Evolutionary conservation across 148 eudicot genomes (phyloP).

Genomic region (Vaccinium myrtillus): DNA sequence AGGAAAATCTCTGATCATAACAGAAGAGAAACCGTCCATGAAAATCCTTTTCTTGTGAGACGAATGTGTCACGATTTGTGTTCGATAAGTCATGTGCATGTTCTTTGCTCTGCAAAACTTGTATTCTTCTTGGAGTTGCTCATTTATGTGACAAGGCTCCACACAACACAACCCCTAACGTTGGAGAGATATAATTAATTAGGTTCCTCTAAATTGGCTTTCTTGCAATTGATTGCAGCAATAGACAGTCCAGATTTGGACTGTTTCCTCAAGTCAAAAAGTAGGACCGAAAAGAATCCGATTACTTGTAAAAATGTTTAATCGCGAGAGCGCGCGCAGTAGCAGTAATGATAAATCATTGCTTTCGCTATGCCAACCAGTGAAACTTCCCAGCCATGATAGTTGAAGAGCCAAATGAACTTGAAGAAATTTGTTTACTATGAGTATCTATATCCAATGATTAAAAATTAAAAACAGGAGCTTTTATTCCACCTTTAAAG

Average conservation of each 20-base stretch:
- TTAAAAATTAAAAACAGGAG: neutral
- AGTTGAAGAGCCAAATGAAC: conserved; percentile 15
- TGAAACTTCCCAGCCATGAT: conserved; percentile 12
- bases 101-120: neutral
- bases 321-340: neutral
- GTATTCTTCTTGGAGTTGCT: neutral
- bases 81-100: too few species aligned
- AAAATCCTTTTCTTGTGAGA: neutral
- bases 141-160: neutral
- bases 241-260: too few species aligned
- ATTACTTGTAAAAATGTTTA: too few species aligned
- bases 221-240: too few species aligned
- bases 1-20: too few species aligned
- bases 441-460: neutral
- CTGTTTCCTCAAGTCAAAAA: too few species aligned
- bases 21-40: too few species aligned
- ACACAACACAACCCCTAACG: neutral
- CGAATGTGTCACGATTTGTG: neutral
- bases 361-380: conserved; percentile 13
- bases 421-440: neutral
- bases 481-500: neutral
- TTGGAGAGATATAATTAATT: neutral
- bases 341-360: neutral
- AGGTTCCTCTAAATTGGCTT: too few species aligned
- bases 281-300: too few species aligned